These are phyloP conservation scores for Cyberlindnera misumaiensis DNA, from an alignment of 805 yeast genomes.

Conservation along the genomic window DNA sequence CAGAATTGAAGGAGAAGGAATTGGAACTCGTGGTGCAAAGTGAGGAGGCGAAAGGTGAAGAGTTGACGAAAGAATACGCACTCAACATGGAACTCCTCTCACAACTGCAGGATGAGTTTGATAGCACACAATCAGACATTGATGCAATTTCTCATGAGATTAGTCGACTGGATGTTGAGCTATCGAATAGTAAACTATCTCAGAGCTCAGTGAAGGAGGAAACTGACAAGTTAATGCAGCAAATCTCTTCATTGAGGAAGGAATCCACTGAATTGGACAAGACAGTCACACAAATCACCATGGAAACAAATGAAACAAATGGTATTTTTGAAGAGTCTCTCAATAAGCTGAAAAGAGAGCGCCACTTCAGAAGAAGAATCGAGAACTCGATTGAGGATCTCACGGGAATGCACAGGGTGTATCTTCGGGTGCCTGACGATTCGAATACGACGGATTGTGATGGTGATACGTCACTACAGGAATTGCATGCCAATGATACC, in stretches of 20 bases:
- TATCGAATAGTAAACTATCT: slow-evolving; percentile 1
- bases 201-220: slow-evolving; percentile 1
- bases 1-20: slow-evolving; percentile 4
- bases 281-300: slow-evolving; percentile 19
- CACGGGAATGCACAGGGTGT: slow-evolving; percentile 27
- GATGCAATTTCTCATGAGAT: slow-evolving; percentile 2
- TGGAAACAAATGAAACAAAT: slow-evolving; percentile 17
- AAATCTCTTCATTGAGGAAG: slow-evolving; percentile 18
- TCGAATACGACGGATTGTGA: background rate
- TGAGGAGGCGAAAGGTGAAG: slow-evolving; percentile 25
- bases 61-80: slow-evolving; percentile 23
- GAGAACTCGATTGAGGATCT: slow-evolving; percentile 43
- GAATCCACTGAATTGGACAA: slow-evolving; percentile 17
- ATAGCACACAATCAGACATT: background rate
- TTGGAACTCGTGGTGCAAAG: slow-evolving; percentile 17
- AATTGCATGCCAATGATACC: background rate
- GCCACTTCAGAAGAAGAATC: slow-evolving; percentile 33
- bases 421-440: slow-evolving; percentile 6
- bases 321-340: slow-evolving; percentile 18
- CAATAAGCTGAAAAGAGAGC: slow-evolving; percentile 29
- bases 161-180: background rate
- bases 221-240: slow-evolving; percentile 6
- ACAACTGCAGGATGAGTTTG: slow-evolving; percentile 8
- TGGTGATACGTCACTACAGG: slow-evolving; percentile 4
- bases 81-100: slow-evolving; percentile 21